Evolutionary conservation across 805 yeast genomes (phyloP), one percentile per base, ranked within the genome.

Genomic region (Saccharomycopsis synnaedendra): DNA sequence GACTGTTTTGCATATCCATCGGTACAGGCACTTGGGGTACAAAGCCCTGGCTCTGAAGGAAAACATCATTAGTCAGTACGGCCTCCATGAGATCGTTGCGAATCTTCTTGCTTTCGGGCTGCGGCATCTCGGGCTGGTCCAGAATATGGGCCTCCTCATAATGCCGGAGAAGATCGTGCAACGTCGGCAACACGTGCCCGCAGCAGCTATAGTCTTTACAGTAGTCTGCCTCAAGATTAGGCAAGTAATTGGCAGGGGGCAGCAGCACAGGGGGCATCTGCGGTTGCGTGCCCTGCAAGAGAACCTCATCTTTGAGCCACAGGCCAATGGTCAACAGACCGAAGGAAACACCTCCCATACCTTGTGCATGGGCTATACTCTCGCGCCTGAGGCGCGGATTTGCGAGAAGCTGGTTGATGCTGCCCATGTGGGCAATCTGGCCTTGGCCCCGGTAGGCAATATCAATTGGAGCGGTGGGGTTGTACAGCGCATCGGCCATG

Each of bases 341-440:
- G 96, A 97, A 90, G 5, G 95, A 82, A 34, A 90, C 85, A 42
- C 97, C 98, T 41, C 97, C 97, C 82, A 93, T 85, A 7, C 97
- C 97, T 62, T 87, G 96, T 2, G 96, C 83, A 62, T 90, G 97
- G 32, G 97, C 96, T 50, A 93, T 79, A 49, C 89, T 80, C 58
- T 90, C 97, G 54, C 97, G 72, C 60, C 95, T 76, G 54, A 88
- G 75, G 54, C 79, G 64, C n/a, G 70, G 66, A 50, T 54, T 58
- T 52, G 54, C 57, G 9, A 41, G 30, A 39, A 47, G 39, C 32
- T 41, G 51, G 28, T 41, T 44, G 32, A 42, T 28, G 45, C 41
- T 50, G 37, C 42, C 52, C 53, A 19, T 55, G 42, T 47, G 53
- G 55, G 40, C 54, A 39, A 19, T 19, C 19, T 19, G 19, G 19